A percentile compares a stretch with the other conserved stretches of the same genome.
Evolutionary conservation across 2,329 filamentous ascomycete species (phyloP).

Genomic region (Trichoderma sp.): DNA sequence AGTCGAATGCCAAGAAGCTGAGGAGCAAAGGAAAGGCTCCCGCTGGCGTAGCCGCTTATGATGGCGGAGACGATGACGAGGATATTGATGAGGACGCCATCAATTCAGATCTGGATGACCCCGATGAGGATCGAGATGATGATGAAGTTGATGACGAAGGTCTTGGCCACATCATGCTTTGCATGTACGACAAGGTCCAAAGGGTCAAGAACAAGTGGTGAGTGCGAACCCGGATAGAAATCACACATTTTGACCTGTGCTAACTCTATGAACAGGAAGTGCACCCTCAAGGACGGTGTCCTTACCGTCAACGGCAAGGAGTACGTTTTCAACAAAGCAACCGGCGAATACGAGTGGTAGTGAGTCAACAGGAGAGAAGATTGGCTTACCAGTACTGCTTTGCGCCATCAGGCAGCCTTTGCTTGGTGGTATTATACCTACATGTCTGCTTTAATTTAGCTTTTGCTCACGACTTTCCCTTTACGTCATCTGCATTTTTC

Average conservation of each 20-base stretch:
- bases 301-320: constrained; percentile 91
- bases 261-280: constrained; percentile 73
- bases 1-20: constrained; percentile 21
- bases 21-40: constrained; percentile 28
- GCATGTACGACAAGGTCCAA: constrained; percentile 99
- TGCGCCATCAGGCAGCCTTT: too few species aligned
- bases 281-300: constrained; percentile 93
- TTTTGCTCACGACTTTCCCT: constrained; percentile 3
- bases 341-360: constrained; percentile 97
- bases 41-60: constrained; percentile 48
- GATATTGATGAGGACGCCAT: constrained; percentile 82
- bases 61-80: constrained; percentile 62
- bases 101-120: constrained; percentile 95
- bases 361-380: not conserved
- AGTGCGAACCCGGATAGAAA: constrained; percentile 31
- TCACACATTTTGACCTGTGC: constrained; percentile 9
- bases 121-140: constrained; percentile 79
- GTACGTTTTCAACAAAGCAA: constrained; percentile 97
- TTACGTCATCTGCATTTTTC: not conserved
- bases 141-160: constrained; percentile 85
- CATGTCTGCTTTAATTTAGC: not conserved
- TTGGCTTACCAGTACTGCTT: not conserved
- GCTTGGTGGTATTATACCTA: not conserved
- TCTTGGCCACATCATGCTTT: constrained; percentile 89
- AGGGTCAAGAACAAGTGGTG: constrained; percentile 99